These are phyloP conservation scores for Penicillium waksmanii DNA, from an alignment of 495 filamentous ascomycete species.

Conservation along the genomic window DNA sequence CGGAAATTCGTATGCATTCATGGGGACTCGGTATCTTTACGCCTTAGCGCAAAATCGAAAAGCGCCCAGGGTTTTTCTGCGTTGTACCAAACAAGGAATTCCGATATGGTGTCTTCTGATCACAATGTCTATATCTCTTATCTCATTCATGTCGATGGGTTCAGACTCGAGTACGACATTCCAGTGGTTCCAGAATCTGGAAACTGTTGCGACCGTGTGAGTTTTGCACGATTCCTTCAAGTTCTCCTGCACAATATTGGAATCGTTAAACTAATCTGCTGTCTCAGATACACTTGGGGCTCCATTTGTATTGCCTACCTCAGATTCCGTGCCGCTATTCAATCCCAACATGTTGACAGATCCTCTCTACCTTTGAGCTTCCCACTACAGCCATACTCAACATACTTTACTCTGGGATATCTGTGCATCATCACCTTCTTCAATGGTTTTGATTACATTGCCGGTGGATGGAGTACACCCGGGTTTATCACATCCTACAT, in stretches of 20 bases:
- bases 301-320: conserved; percentile 1
- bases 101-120: conserved; percentile 38
- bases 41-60: conserved; percentile 70
- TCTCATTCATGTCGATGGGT: neutral
- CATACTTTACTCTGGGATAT: neutral
- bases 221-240: neutral
- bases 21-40: conserved; percentile 72
- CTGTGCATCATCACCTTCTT: neutral
- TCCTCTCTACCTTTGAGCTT: neutral
- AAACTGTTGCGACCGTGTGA: neutral
- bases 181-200: conserved; percentile 2
- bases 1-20: conserved; percentile 66
- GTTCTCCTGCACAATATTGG: neutral
- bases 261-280: neutral
- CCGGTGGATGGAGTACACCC: neutral
- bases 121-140: neutral
- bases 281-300: neutral
- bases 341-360: neutral
- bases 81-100: conserved; percentile 68
- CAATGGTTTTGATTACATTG: conserved; percentile 1
- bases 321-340: neutral
- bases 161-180: neutral
- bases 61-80: conserved; percentile 65
- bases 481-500: neutral
- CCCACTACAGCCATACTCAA: neutral